Evolutionary conservation across 441 rosid genomes (phyloP).

Genomic region (Gossypium davidsonii): DNA sequence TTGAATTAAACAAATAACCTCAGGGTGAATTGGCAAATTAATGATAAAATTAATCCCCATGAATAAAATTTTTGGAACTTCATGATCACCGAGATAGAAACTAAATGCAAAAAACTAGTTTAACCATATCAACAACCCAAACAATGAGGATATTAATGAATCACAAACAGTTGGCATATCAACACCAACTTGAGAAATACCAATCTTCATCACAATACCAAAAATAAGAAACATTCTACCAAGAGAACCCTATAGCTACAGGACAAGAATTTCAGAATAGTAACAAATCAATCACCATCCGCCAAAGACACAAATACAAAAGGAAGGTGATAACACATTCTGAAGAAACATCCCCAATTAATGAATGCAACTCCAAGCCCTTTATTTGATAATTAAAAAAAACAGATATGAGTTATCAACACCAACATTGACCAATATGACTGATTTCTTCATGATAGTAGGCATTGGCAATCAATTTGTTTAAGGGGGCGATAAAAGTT

Average conservation of each 20-base stretch:
- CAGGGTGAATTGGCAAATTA: neutral
- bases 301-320: neutral
- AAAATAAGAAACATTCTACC: constrained; percentile 1
- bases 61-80: neutral
- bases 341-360: neutral
- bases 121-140: constrained; percentile 5
- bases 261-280: neutral
- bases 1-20: neutral
- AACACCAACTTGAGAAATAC: neutral
- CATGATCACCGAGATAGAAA: neutral
- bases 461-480: neutral
- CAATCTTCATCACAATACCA: neutral
- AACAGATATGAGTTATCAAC: neutral
- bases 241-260: neutral
- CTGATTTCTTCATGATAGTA: neutral
- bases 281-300: neutral
- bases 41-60: neutral
- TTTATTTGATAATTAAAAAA: neutral
- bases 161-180: neutral
- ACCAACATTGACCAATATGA: neutral
- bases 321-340: neutral
- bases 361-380: neutral
- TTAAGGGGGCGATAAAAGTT: neutral
- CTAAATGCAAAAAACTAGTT: constrained; percentile 1
- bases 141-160: neutral